Base-by-base conservation (phyloP, 108 stramenopile genomes). In the Cyclotella choctawhatcheeana region DNA sequence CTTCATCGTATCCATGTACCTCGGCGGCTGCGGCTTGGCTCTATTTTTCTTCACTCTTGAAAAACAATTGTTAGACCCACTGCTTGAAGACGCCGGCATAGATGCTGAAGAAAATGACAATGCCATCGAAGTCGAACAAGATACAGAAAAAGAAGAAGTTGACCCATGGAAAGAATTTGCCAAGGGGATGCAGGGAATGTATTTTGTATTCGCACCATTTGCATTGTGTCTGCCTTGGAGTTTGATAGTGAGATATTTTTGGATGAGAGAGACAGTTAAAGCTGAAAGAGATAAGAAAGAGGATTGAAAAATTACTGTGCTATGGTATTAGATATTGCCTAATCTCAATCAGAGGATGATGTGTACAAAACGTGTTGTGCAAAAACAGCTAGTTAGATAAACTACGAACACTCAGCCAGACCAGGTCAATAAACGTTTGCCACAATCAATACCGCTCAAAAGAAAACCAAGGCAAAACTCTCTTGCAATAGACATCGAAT, bases 121-220 rank as follows among this genome's bases (percentile, higher is more conserved):
- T n/a, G n/a, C n/a, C n/a, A n/a, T n/a, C n/a, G n/a, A n/a, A 30
- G 17, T 18, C 5, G 69, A 29, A 44, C 32, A 27, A 48, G 37
- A 44, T 35, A 45, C 3, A 33, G 65, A 35, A 56, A 21, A 51
- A 33, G 45, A 63, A 29, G 78, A 55, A 17, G 60, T 43, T 10
- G 74, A 71, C 32, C 67, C 59, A 31, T 71, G 67, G 74, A 75
- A 80, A 47, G 79, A 80, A 48, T 80, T 80, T 62, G 74, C 79
- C 0, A 64, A 54, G 34, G 69, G 74, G 0, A 69, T 80, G 74
- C 34, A 66, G 52, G 79, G 79, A 24, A 75, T 80, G 79, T 71
- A 80, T 35, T 37, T 75, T 2, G 61, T 80, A 22, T 80, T 80
- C 76, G 43, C 62, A 7, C 74, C 74, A 10, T 80, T 80, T 62